Evolutionary conservation across 2,329 filamentous ascomycete genomes (phyloP).

Genomic region (Pseudomassariella vexata): DNA sequence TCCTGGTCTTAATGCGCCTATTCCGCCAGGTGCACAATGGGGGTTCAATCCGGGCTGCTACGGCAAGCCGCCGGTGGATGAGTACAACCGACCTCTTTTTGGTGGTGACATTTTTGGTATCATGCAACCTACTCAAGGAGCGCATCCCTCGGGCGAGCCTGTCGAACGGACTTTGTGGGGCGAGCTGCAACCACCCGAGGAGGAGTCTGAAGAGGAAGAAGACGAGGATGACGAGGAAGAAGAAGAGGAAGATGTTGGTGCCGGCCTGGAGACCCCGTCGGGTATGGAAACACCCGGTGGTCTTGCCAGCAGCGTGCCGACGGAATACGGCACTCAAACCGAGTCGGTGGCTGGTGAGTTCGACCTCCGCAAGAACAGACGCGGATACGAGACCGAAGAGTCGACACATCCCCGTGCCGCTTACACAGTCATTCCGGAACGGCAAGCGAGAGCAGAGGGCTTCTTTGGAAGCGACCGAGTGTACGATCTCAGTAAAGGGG

Average conservation of each 20-base stretch:
- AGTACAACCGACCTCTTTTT: constrained; percentile 84
- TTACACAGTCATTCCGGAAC: constrained; percentile 86
- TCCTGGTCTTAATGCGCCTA: constrained; percentile 87
- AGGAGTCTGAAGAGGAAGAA: constrained; percentile 63
- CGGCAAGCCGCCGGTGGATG: constrained; percentile 92
- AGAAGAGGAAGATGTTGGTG: constrained; percentile 55
- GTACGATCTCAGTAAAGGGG: constrained; percentile 70
- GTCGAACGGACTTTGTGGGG: constrained; percentile 90
- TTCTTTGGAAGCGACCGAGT: constrained; percentile 95
- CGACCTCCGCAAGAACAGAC: constrained; percentile 79
- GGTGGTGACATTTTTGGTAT: constrained; percentile 94
- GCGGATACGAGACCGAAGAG: constrained; percentile 86
- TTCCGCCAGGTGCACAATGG: constrained; percentile 84
- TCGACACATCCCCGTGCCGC: constrained; percentile 67
- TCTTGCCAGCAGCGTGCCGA: constrained; percentile 72
- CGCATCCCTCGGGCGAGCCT: constrained; percentile 57
- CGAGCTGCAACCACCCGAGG: constrained; percentile 66
- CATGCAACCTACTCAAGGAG: constrained; percentile 35
- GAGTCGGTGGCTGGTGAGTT: constrained; percentile 78
- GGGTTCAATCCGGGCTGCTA: constrained; percentile 94
- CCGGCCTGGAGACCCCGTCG: constrained; percentile 66
- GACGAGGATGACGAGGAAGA: constrained; percentile 65
- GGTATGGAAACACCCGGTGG: constrained; percentile 79
- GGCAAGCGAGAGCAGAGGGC: constrained; percentile 76
- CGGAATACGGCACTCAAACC: constrained; percentile 67